Conservation (phyloP, 768 basidiomycete species). For the Boletus pseudo-olivaceus region DNA sequence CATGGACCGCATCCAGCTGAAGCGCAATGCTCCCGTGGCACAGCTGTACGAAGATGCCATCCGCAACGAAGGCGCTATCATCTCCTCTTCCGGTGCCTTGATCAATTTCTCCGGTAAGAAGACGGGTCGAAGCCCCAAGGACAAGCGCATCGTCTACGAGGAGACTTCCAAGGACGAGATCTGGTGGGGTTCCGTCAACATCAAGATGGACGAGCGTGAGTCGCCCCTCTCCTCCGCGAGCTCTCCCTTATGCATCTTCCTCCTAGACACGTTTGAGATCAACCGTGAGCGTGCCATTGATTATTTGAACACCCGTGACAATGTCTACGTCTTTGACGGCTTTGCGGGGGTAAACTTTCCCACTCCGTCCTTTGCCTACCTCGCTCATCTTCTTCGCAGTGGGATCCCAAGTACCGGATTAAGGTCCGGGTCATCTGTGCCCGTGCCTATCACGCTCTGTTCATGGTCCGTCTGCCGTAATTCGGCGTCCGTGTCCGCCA, state of each 20-base stretch:
- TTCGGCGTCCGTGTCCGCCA: slow-evolving; percentile 1
- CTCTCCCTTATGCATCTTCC: slow-evolving; percentile 1
- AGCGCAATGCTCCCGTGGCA: slow-evolving; percentile 88
- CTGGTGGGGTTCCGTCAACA: slow-evolving; percentile 99
- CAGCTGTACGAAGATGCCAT: slow-evolving; percentile 97
- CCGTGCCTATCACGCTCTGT: slow-evolving; percentile 96
- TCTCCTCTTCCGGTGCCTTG: slow-evolving; percentile 91
- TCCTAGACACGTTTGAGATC: slow-evolving; percentile 94
- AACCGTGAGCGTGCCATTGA: slow-evolving; percentile 99
- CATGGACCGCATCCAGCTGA: slow-evolving; percentile 95
- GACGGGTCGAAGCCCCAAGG: slow-evolving; percentile 95
- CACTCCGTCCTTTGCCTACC: neutral
- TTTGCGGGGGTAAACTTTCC: slow-evolving; percentile 69
- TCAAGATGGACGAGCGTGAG: slow-evolving; percentile 96
- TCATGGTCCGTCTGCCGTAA: slow-evolving; percentile 68
- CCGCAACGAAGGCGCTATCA: slow-evolving; percentile 97
- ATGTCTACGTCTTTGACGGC: slow-evolving; percentile 97
- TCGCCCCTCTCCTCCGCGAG: slow-evolving; percentile 6
- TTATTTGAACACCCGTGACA: slow-evolving; percentile 96
- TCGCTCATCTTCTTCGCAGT: slow-evolving; percentile 41
- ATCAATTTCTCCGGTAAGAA: slow-evolving; percentile 99
- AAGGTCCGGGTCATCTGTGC: slow-evolving; percentile 99
- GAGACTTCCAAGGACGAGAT: slow-evolving; percentile 95
- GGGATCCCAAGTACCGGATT: slow-evolving; percentile 99
- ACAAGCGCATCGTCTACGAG: slow-evolving; percentile 99